Evolutionary conservation across 768 basidiomycete genomes (phyloP).

Genomic region (Boletellus sp.): DNA sequence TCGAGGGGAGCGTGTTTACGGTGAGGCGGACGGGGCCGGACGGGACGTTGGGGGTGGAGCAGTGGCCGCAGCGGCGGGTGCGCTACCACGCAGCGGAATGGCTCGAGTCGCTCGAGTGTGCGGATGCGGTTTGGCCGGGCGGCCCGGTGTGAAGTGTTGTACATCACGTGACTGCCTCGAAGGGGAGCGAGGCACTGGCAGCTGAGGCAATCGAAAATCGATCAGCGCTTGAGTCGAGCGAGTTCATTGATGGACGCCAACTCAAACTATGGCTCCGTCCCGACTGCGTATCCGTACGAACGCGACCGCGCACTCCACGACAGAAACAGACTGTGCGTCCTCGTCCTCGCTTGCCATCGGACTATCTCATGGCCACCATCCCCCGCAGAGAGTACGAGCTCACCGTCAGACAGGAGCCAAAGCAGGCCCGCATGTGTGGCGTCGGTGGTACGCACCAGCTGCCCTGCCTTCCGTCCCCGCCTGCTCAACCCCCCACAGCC

Average conservation of each 20-base stretch:
- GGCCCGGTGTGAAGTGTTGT: not conserved
- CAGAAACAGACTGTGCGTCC: slow-evolving; percentile 37
- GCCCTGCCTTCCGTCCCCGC: slow-evolving; percentile 2
- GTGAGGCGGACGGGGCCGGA: slow-evolving; percentile 33
- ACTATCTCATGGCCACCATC: slow-evolving; percentile 3
- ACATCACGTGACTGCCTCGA: not conserved
- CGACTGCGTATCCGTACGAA: slow-evolving; percentile 28
- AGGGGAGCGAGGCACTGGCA: not conserved
- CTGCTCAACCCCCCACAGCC: slow-evolving; percentile 42
- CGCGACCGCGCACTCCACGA: slow-evolving; percentile 29
- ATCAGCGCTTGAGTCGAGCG: slow-evolving; percentile 7
- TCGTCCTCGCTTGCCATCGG: not conserved
- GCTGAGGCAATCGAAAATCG: slow-evolving; percentile 8
- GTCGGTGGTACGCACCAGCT: slow-evolving; percentile 80
- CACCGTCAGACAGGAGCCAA: slow-evolving; percentile 84
- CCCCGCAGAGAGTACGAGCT: slow-evolving; percentile 76
- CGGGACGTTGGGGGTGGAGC: slow-evolving; percentile 42
- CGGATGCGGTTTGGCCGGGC: slow-evolving; percentile 43
- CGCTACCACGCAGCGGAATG: slow-evolving; percentile 54
- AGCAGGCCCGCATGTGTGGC: slow-evolving; percentile 88
- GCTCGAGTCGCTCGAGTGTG: slow-evolving; percentile 64
- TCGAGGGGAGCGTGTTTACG: slow-evolving; percentile 55
- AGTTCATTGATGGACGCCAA: slow-evolving; percentile 22
- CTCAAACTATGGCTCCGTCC: slow-evolving; percentile 22
- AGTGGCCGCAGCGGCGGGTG: slow-evolving; percentile 53